Evolutionary conservation across 345 rosid genomes (phyloP), one percentile per base, ranked within the genome.

Genomic region (Populus pruinosa): DNA sequence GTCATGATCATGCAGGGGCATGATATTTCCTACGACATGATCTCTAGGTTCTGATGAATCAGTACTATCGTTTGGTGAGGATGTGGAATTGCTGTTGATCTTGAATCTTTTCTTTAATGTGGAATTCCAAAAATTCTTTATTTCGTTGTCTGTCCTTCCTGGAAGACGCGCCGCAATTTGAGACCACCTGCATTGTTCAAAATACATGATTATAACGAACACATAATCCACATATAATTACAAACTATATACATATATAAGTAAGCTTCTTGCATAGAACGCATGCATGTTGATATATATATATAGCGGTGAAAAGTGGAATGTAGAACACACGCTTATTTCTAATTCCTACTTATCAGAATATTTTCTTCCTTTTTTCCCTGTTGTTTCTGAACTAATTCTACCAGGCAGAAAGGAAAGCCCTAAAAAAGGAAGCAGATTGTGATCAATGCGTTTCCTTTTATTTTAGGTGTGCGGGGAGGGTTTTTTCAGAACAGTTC

Each of bases 71-170:
- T 90, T 92, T 68, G 91, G 88, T 49, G 96, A 89, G 64, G 87
- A 81, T 72, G 88, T 76, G 69, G 87, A 38, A n/a, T 77, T 63
- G 59, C 8, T 21, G 35, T 72, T 83, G 43, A 76, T 81, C 83
- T 87, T 92, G 71, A 88, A 59, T 82, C 91, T 90, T 77, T 90
- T 94, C 89, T 92, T 94, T 61, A 91, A 25, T 17, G 97, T 89
- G 0, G 98, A 92, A 85, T 94, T 94, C 97, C 98, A 94, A 70
- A 94, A 94, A 77, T 94, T 94, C 85, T 94, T 94, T 81, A 94
- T 92, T 82, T 94, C 98, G 5, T 94, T 94, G 78, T 94, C 97
- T 12, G 97, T 92, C 70, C 97, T 85, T 66, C 98, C 98, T 11
- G 98, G 94, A 79, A 94, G 93, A 72, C 96, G 83, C 53, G 96